phyloP scores from a whole-genome alignment of 345 rosid species.

The Excoecaria cochinchinensis region DNA sequence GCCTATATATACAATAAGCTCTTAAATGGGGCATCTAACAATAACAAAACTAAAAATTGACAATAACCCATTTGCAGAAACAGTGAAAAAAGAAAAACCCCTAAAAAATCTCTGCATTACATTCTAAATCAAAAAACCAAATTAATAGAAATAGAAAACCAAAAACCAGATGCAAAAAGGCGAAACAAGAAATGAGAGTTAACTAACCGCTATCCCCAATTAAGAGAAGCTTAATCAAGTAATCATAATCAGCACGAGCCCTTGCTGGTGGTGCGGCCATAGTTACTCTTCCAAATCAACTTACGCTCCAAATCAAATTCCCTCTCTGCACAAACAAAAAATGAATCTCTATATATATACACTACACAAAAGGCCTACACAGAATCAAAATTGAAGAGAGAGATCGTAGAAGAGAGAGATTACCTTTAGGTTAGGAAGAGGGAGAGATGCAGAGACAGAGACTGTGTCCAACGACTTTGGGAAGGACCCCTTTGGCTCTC shows the following conservation, averaged over 20 bases:
- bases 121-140: neutral
- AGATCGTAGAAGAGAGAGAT: neutral
- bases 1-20: neutral
- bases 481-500: neutral
- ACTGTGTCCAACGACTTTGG: neutral
- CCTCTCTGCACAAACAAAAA: neutral
- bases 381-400: neutral
- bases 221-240: slow-evolving; percentile 16
- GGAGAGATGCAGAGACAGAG: neutral
- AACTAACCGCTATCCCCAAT: slow-evolving; percentile 17
- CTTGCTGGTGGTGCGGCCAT: slow-evolving; percentile 13
- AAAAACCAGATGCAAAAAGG: neutral
- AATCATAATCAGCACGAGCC: slow-evolving; percentile 20
- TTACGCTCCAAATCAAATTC: slow-evolving; percentile 1
- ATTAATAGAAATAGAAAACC: neutral
- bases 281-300: neutral
- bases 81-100: neutral
- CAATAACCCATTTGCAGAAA: neutral
- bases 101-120: neutral
- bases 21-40: slow-evolving; percentile 13
- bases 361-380: neutral
- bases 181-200: neutral
- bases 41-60: slow-evolving; percentile 14
- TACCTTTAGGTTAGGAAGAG: neutral
- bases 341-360: neutral